These are phyloP conservation scores for Rhodofomes roseus DNA, from an alignment of 1,284 basidiomycete genomes.

Conservation along the genomic window DNA sequence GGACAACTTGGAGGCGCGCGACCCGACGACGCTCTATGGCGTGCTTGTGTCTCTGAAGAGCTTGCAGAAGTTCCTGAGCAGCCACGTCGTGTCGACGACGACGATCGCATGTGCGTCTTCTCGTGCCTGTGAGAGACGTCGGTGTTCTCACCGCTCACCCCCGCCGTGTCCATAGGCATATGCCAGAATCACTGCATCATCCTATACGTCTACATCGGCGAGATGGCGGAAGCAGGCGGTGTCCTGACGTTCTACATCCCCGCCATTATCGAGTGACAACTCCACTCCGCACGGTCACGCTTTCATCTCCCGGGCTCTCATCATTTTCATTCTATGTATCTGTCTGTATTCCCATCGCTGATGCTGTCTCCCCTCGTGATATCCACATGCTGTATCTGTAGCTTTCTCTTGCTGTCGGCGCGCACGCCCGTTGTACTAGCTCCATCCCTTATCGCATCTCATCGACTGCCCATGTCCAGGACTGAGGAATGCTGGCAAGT, in stretches of 20 bases:
- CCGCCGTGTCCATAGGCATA: conserved; percentile 49
- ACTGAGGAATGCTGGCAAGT: background rate
- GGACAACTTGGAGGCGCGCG: conserved; percentile 34
- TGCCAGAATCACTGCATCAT: conserved; percentile 86
- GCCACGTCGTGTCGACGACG: conserved; percentile 80
- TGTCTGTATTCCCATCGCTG: background rate
- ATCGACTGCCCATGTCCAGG: background rate
- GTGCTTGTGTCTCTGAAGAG: conserved; percentile 73
- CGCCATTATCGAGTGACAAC: conserved; percentile 41
- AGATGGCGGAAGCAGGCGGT: conserved; percentile 76
- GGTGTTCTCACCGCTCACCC: background rate
- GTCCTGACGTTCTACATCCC: conserved; percentile 91
- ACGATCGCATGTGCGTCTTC: conserved; percentile 82
- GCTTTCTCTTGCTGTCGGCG: background rate
- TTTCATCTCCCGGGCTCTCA: background rate
- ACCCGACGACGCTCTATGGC: conserved; percentile 54
- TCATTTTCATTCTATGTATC: background rate
- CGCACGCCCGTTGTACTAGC: background rate
- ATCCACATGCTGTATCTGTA: conserved; percentile 3
- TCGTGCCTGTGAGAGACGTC: conserved; percentile 23
- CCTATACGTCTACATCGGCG: conserved; percentile 88
- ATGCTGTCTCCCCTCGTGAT: background rate
- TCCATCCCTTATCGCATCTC: background rate
- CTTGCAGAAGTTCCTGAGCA: conserved; percentile 81
- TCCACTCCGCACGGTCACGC: background rate